Conservation (phyloP, 306 rosid species). For the Cicer judaicum region DNA sequence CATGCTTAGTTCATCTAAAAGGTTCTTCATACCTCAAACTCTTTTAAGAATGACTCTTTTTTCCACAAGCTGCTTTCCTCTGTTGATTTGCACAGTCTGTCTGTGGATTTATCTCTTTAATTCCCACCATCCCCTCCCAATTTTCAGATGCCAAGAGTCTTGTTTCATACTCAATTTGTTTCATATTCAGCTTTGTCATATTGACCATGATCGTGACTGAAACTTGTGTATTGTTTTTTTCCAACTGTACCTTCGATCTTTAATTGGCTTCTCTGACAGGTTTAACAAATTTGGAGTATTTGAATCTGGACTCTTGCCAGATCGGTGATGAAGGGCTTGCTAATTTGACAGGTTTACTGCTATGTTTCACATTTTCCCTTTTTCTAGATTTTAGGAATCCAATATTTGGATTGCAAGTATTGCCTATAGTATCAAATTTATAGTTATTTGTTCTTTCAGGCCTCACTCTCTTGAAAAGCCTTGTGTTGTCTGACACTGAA, state of each 20-base stretch:
- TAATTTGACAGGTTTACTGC: constrained; percentile 71
- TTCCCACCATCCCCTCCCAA: not conserved
- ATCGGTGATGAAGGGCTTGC: constrained; percentile 82
- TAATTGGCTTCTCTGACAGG: constrained; percentile 54
- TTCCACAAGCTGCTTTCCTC: constrained; percentile 30
- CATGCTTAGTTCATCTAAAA: constrained; percentile 77
- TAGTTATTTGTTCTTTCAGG: constrained; percentile 58
- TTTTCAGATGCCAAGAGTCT: constrained; percentile 1
- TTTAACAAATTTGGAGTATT: constrained; percentile 77
- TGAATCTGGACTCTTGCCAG: constrained; percentile 91
- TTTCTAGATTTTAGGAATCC: constrained; percentile 39
- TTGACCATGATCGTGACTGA: constrained; percentile 19
- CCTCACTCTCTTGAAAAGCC: constrained; percentile 72
- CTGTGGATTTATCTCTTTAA: constrained; percentile 12
- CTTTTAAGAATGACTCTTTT: constrained; percentile 22
- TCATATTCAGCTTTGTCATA: constrained; percentile 6
- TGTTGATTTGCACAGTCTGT: constrained; percentile 21
- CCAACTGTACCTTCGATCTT: constrained; percentile 11
- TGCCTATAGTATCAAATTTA: constrained; percentile 21
- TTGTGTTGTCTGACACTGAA: constrained; percentile 90
- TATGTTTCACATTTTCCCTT: constrained; percentile 15
- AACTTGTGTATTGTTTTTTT: constrained; percentile 33
- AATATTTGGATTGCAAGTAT: constrained; percentile 36
- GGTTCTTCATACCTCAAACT: constrained; percentile 54
- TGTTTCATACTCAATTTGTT: constrained; percentile 24